Evolutionary conservation across 2,329 filamentous ascomycete genomes (phyloP), one percentile per base, ranked within the genome.

Genomic region (Madurella mycetomatis): DNA sequence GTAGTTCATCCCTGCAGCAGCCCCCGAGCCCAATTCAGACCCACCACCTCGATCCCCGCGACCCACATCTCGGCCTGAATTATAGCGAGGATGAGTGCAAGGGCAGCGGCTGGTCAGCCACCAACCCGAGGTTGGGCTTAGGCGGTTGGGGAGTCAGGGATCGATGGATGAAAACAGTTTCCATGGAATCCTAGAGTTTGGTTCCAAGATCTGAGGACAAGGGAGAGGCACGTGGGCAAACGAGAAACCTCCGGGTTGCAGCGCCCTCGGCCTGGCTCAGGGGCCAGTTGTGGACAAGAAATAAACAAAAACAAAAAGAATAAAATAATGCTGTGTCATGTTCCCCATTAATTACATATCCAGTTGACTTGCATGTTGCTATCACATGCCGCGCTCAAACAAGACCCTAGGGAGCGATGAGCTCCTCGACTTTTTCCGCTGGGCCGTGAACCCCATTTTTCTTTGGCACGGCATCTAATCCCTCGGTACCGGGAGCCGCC

Each of bases 401-500:
- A 15, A 37, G 9, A 9, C 2, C 34, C 11, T 44, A 57, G 13
- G 43, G 57, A 13, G 67, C 67, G 25, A 65, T 66, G 9, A 70
- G 64, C 49, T 65, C 59, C 55, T 73, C 68, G 4, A 72, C 63
- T 60, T 73, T 69, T 4, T 65, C 63, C n/a, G 64, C 62, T 31
- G 9, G 13, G 34, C 4, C 4, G 34, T 37, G 34, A 15, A 71
- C 56, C 43, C 68, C 66, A 13, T 67, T 64, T 39, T 51, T 31
- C n/a, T 17, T 30, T 18, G 34, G 40, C 40, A 59, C 56, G 34
- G 34, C 13, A 37, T 37, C 34, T 37, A 15, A 37, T 15, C 34
- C 13, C 41, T 59, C 42, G 41, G 61, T 59, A 41, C 58, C 44
- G 37, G 12, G n/a, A 13, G 53, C 67, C 3, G 70, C 66, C 11